Evolutionary conservation across 495 filamentous ascomycete species (phyloP).

Genomic region (Saxispiralis lemnorum): DNA sequence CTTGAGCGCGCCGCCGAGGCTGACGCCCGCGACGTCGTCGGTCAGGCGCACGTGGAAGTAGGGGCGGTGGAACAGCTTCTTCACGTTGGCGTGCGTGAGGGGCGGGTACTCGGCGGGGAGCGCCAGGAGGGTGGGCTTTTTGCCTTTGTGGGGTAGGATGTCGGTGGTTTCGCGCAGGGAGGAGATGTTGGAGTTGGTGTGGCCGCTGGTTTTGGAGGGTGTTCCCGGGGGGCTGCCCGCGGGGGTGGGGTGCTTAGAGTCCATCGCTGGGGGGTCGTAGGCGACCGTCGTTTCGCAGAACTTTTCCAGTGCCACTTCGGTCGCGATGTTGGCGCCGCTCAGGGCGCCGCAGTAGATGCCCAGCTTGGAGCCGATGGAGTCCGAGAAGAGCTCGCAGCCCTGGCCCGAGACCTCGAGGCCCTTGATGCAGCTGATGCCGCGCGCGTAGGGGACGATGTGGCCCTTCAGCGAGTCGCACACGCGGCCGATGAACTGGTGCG

Average conservation of each 20-base stretch:
- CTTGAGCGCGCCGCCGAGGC: conserved; percentile 87
- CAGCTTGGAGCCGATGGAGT: conserved; percentile 74
- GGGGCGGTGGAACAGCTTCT: conserved; percentile 78
- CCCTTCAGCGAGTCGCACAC: conserved; percentile 75
- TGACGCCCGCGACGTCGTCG: conserved; percentile 84
- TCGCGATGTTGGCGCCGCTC: conserved; percentile 91
- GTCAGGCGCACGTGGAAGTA: conserved; percentile 95
- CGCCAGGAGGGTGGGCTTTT: conserved; percentile 40
- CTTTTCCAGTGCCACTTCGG: conserved; percentile 84
- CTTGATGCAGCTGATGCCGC: conserved; percentile 95
- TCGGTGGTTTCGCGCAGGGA: no score
- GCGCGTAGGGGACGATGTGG: conserved; percentile 75
- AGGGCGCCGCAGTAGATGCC: conserved; percentile 95
- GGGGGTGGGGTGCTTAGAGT: conserved; percentile 54
- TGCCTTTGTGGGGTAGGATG: not conserved
- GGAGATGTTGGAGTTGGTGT: conserved; percentile 34
- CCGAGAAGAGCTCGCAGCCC: conserved; percentile 76
- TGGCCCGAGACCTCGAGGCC: conserved; percentile 77
- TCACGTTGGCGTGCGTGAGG: conserved; percentile 59
- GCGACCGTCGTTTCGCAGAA: conserved; percentile 94
- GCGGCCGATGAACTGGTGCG: conserved; percentile 88
- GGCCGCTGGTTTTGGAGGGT: conserved; percentile 8
- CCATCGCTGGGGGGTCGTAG: conserved; percentile 80
- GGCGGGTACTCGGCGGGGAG: conserved; percentile 66
- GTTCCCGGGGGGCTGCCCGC: conserved; percentile 28